Conservation (phyloP, 805 yeast species). For the Groenewaldozyma salmanticensis region DNA sequence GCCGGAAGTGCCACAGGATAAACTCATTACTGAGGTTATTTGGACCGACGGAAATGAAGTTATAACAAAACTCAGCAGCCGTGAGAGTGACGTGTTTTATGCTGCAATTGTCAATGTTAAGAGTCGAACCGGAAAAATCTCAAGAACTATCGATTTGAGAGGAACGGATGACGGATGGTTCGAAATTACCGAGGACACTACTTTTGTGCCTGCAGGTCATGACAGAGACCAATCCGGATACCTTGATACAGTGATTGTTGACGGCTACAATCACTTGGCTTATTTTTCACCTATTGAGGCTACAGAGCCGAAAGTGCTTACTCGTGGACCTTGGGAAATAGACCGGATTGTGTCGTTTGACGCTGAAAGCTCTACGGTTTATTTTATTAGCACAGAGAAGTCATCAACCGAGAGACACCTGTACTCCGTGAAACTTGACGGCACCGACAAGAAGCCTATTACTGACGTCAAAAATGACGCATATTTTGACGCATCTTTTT, state of each 20-base stretch:
- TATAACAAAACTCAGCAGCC: conserved; percentile 49
- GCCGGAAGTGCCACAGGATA: conserved; percentile 35
- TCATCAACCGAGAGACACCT: conserved; percentile 80
- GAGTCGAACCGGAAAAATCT: conserved; percentile 28
- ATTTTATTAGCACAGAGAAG: conserved; percentile 64
- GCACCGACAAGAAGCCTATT: conserved; percentile 32
- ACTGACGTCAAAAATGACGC: conserved; percentile 51
- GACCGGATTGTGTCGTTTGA: conserved; percentile 50
- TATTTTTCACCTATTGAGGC: conserved; percentile 67
- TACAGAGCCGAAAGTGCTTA: conserved; percentile 46
- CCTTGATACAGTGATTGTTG: conserved; percentile 50
- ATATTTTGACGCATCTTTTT: conserved; percentile 63
- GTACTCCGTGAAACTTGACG: conserved; percentile 53
- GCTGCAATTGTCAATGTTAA: conserved; percentile 44
- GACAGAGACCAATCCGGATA: conserved; percentile 56
- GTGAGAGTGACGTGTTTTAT: conserved; percentile 58
- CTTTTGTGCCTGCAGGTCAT: conserved; percentile 44
- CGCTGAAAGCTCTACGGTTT: conserved; percentile 40
- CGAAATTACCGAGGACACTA: conserved; percentile 60
- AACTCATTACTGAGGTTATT: conserved; percentile 54
- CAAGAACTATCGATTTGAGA: conserved; percentile 39
- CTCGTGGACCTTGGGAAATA: conserved; percentile 88
- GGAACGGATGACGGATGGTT: conserved; percentile 57
- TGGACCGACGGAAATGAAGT: conserved; percentile 55
- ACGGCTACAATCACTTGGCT: conserved; percentile 66